phyloP scores from a whole-genome alignment of 805 yeast genomes.

The Wickerhamomyces pijperi region DNA sequence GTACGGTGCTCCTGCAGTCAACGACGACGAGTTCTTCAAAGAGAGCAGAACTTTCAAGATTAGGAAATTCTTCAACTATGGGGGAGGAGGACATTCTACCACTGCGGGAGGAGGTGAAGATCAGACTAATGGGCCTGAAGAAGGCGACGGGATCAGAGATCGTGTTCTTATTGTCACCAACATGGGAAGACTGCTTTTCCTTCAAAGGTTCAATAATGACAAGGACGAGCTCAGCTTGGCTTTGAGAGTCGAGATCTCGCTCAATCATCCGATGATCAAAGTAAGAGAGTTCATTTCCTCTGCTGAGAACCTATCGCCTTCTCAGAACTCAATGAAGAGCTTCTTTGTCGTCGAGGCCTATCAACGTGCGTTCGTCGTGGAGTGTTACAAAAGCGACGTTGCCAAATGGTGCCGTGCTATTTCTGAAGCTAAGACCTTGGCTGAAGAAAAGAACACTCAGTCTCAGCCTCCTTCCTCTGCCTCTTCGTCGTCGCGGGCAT shows the following conservation, averaged over 20 bases:
- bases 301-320: conserved; percentile 20
- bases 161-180: conserved; percentile 42
- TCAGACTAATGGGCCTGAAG: conserved; percentile 24
- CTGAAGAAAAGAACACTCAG: conserved; percentile 31
- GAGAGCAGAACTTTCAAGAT: conserved; percentile 12
- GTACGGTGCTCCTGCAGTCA: conserved; percentile 1
- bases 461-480: no score
- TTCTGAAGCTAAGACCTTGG: conserved; percentile 35
- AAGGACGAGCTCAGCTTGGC: conserved; percentile 20
- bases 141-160: conserved; percentile 47
- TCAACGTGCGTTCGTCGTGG: conserved; percentile 44
- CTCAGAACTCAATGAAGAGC: conserved; percentile 4
- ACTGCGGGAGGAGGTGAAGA: not conserved
- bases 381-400: conserved; percentile 39
- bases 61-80: conserved; percentile 13
- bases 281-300: conserved; percentile 48
- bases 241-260: conserved; percentile 40
- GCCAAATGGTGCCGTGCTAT: conserved; percentile 47
- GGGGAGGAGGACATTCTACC: conserved; percentile 2
- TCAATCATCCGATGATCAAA: conserved; percentile 39
- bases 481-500: conserved; percentile 19
- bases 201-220: conserved; percentile 16
- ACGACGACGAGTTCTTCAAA: conserved; percentile 7
- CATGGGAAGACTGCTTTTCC: conserved; percentile 11
- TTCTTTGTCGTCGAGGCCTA: conserved; percentile 47